Percentiles rank a stretch among this genome's conserved stretches.
Conservation (phyloP, 352 stramenopile genomes). For the Phytophthora fragariaefolia region DNA sequence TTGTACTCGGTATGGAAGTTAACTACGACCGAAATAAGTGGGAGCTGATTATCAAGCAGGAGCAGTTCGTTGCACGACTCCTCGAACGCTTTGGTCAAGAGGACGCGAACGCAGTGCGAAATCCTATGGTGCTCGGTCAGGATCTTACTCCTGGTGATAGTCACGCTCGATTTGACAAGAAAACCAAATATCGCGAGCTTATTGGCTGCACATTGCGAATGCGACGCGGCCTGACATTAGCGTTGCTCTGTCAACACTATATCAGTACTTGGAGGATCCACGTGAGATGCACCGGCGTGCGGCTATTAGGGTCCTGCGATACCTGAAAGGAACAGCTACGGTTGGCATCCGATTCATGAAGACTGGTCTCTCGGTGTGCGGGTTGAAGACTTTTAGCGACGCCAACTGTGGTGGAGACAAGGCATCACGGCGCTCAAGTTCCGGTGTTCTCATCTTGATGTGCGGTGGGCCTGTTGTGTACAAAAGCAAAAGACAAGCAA, state of each 20-base stretch:
- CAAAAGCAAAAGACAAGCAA: not conserved
- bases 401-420: not conserved
- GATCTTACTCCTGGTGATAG: not conserved
- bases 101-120: conserved; percentile 2
- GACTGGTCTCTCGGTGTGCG: not conserved
- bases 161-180: not conserved
- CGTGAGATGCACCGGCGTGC: conserved; percentile 1
- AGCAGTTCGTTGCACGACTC: not conserved
- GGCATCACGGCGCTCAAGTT: not conserved
- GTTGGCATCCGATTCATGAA: not conserved
- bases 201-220: conserved; percentile 27
- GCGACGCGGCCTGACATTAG: conserved; percentile 22
- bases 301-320: not conserved
- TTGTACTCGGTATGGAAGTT: conserved; percentile 1
- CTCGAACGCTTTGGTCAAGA: not conserved
- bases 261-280: not conserved
- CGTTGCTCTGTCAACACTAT: not conserved
- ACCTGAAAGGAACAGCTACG: conserved; percentile 2
- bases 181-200: conserved; percentile 4
- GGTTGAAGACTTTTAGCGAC: not conserved
- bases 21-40: not conserved
- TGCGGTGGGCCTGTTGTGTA: not conserved
- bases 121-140: conserved; percentile 6
- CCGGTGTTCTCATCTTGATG: not conserved
- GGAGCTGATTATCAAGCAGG: not conserved